Evolutionary conservation across 2,329 filamentous ascomycete species (phyloP), one percentile per base, ranked within the genome.

Genomic region (Cladophialophora carrionii): DNA sequence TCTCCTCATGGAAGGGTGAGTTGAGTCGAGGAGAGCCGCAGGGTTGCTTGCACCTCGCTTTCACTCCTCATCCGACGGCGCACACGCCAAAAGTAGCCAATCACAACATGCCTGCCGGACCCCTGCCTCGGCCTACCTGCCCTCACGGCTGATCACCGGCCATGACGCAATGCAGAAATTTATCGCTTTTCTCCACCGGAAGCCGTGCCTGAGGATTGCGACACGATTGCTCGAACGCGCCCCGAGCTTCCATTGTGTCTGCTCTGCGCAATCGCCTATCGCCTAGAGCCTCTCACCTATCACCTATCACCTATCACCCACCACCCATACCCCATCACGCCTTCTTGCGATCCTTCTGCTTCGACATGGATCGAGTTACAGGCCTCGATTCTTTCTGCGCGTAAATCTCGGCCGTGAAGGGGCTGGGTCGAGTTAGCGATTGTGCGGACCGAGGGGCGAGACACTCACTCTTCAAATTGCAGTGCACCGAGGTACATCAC

Each of bases 321-420:
- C 9, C 48, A 26, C 20, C 8, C 9, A 17, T 37, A 9, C 3
- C 12, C 26, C 12, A 77, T 64, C 73, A 76, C 54, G 68, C 76
- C 67, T 72, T 74, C 72, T 78, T 78, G 70, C 70, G 70, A 22
- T 73, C 64, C 74, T 82, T 79, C 70, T 74, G 62, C 32, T 62
- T 65, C 17, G 67, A 67, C 52, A 64, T 64, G 6, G 69, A 71
- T n/a, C 68, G 64, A 43, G 67, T 71, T 12, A 61, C 65, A n/a
- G 66, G 62, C 53, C 68, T 58, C 10, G 62, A 53, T 6, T 68
- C 71, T 63, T 92, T 90, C 87, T 95, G 96, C 71, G 89, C 90
- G 78, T 98, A 99, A 74, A 99, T 99, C 70, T 85, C 90, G 2
- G 87, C 87, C 6, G 95, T 99, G 79, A 98, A 99, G 4, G 94